These are phyloP conservation scores for Eimeria maxima DNA, from an alignment of 169 alveolate genomes.

Conservation along the genomic window DNA sequence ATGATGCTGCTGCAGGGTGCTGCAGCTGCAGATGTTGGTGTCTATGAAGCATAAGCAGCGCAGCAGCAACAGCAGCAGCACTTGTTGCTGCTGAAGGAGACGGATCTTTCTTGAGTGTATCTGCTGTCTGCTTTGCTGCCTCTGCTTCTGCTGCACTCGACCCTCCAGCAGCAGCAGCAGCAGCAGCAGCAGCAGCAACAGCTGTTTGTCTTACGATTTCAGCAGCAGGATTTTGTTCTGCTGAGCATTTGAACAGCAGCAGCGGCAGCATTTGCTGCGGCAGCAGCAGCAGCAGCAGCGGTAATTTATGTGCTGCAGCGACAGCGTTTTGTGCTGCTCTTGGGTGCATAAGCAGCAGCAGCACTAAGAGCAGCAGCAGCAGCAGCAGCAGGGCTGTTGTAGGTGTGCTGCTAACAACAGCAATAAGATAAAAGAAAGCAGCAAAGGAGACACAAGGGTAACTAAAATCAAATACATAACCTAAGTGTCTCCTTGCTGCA, in stretches of 20 bases:
- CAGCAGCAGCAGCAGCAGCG: conserved; percentile 26
- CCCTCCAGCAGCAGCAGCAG: not conserved
- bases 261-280: not conserved
- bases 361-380: conserved; percentile 33
- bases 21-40: not conserved
- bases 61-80: conserved; percentile 66
- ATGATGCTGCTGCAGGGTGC: not conserved
- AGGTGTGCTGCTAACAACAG: not conserved
- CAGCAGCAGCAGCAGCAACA: not conserved
- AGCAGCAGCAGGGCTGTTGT: conserved; percentile 1
- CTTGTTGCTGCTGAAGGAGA: conserved; percentile 16
- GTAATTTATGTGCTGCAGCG: not conserved
- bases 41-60: conserved; percentile 21
- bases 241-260: conserved; percentile 24
- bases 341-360: conserved; percentile 43
- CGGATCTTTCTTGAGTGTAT: not conserved
- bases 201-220: conserved; percentile 11
- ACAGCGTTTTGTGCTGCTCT: not conserved
- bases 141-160: not conserved
- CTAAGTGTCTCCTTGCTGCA: not conserved
- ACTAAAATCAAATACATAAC: not conserved
- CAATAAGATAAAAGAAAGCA: not conserved
- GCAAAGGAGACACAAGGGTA: not conserved
- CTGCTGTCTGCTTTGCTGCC: not conserved
- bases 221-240: conserved; percentile 21